These are phyloP conservation scores for Articulospora tetracladia DNA, from an alignment of 495 filamentous ascomycete species.

Conservation along the genomic window DNA sequence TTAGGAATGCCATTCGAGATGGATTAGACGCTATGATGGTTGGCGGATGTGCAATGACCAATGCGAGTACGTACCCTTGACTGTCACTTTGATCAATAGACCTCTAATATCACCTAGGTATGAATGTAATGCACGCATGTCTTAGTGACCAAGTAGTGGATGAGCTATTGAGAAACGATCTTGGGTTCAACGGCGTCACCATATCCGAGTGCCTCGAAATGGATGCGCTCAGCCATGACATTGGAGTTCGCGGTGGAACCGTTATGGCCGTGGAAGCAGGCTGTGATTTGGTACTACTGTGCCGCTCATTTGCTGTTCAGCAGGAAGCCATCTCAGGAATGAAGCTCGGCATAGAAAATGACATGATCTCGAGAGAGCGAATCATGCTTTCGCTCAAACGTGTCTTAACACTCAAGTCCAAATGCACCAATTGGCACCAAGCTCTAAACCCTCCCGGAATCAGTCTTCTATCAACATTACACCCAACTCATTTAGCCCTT, in stretches of 20 bases:
- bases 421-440: slow-evolving; percentile 78
- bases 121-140: slow-evolving; percentile 91
- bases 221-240: slow-evolving; percentile 87
- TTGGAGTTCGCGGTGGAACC: slow-evolving; percentile 86
- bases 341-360: slow-evolving; percentile 81
- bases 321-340: slow-evolving; percentile 82
- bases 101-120: slow-evolving; percentile 25
- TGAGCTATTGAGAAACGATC: slow-evolving; percentile 72
- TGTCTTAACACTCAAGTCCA: slow-evolving; percentile 70
- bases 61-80: slow-evolving; percentile 46
- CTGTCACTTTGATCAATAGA: neutral
- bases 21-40: slow-evolving; percentile 92
- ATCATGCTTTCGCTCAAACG: slow-evolving; percentile 70
- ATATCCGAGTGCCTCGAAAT: slow-evolving; percentile 94
- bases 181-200: slow-evolving; percentile 86
- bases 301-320: slow-evolving; percentile 79
- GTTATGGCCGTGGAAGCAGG: slow-evolving; percentile 94
- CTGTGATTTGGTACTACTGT: slow-evolving; percentile 81
- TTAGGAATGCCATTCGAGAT: slow-evolving; percentile 77
- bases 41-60: slow-evolving; percentile 82
- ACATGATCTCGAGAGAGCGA: slow-evolving; percentile 71
- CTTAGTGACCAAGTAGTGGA: slow-evolving; percentile 88
- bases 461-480: slow-evolving; percentile 66
- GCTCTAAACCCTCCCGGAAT: slow-evolving; percentile 77
- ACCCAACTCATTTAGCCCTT: slow-evolving; percentile 71